These are phyloP conservation scores for Miscanthus lutarioriparius DNA, from an alignment of 176 grass and related monocot species.

Conservation along the genomic window DNA sequence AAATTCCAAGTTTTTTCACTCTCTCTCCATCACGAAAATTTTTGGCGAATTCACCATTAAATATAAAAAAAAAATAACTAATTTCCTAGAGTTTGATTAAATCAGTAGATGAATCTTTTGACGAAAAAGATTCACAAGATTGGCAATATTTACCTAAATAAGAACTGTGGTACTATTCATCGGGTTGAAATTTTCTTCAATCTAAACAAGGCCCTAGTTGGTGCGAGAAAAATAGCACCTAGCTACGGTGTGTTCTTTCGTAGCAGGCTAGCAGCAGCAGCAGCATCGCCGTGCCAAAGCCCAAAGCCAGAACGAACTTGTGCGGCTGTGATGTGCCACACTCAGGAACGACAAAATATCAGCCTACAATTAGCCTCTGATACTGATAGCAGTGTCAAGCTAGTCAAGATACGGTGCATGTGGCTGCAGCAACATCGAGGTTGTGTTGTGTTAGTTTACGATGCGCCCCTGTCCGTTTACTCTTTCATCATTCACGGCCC, in stretches of 20 bases:
- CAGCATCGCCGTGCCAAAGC: background rate
- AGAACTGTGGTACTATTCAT: too few relatives aligned
- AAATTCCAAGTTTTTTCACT: too few relatives aligned
- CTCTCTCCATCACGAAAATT: too few relatives aligned
- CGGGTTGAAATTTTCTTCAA: too few relatives aligned
- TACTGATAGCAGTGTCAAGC: background rate
- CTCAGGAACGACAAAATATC: background rate
- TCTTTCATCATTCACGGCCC: background rate
- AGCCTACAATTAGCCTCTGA: background rate
- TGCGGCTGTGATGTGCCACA: conserved; percentile 1
- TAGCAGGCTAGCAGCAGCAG: background rate
- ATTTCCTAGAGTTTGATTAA: too few relatives aligned
- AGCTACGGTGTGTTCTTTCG: conserved; percentile 11
- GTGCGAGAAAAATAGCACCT: background rate
- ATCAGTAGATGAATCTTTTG: too few relatives aligned
- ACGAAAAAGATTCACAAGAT: too few relatives aligned
- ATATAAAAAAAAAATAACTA: too few relatives aligned
- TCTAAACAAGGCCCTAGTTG: too few relatives aligned
- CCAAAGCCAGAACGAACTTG: background rate
- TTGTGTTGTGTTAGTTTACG: background rate
- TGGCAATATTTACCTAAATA: too few relatives aligned
- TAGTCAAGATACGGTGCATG: conserved; percentile 19
- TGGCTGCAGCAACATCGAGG: conserved; percentile 31
- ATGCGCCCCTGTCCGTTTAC: background rate
- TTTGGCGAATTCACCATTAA: too few relatives aligned